These are phyloP conservation scores for Anthoceros angustus DNA, from an alignment of 225 moss, liverwort and hornwort genomes.

Conservation along the genomic window DNA sequence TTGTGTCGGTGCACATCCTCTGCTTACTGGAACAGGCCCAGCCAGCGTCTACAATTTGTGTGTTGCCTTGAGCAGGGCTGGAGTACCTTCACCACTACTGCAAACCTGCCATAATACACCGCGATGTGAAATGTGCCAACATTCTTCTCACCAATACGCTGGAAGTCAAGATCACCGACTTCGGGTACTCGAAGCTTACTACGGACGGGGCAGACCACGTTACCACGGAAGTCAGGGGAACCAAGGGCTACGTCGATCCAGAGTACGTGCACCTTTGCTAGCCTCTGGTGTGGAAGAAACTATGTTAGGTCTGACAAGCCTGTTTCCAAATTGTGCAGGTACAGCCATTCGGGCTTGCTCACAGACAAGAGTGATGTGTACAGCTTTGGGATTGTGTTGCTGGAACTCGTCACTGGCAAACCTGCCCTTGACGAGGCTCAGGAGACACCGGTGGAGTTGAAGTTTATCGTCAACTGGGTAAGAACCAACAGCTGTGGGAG, in stretches of 20 bases:
- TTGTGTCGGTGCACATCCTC: not conserved
- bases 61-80: not conserved
- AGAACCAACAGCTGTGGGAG: not conserved
- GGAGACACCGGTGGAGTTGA: not conserved
- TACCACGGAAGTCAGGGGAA: not conserved
- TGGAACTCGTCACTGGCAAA: not conserved
- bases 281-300: not conserved
- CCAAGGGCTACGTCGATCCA: not conserved
- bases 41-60: not conserved
- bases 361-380: not conserved
- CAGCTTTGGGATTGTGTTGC: not conserved
- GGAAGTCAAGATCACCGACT: not conserved
- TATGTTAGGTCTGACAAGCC: not conserved
- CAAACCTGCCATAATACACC: not conserved
- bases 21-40: not conserved
- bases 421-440: not conserved
- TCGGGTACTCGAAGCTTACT: not conserved
- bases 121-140: not conserved
- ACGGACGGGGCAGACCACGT: not conserved
- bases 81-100: constrained; percentile 6
- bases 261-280: not conserved
- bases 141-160: not conserved
- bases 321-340: not conserved
- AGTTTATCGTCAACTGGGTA: constrained; percentile 1
- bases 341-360: not conserved